These are phyloP conservation scores for Schizonepeta tenuifolia DNA, from an alignment of 257 asterid species.

Conservation along the genomic window DNA sequence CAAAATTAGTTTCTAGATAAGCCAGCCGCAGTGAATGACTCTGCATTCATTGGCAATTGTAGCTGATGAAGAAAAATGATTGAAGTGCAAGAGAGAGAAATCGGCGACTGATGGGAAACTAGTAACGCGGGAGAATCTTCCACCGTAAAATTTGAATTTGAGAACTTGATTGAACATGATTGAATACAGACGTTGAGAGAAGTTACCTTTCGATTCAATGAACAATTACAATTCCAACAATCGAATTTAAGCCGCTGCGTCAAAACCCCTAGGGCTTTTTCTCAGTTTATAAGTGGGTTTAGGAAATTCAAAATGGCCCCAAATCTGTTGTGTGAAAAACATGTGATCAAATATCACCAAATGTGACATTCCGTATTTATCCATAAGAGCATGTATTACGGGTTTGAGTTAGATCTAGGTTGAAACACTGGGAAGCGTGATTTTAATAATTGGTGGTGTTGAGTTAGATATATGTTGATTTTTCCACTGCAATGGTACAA, in stretches of 20 bases:
- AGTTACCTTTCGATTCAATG: background rate
- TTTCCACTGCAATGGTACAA: too few species aligned
- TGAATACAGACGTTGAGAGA: background rate
- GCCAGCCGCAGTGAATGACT: slow-evolving; percentile 7
- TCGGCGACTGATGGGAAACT: background rate
- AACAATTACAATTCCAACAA: background rate
- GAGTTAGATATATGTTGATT: too few species aligned
- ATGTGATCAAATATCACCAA: too few species aligned
- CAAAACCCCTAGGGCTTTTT: background rate
- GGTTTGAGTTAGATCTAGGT: too few species aligned
- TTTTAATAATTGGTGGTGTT: too few species aligned
- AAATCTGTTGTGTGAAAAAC: too few species aligned
- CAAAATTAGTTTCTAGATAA: slow-evolving; percentile 27
- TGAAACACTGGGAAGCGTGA: too few species aligned
- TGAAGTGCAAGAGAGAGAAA: background rate
- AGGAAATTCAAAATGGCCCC: too few species aligned
- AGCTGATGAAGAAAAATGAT: slow-evolving; percentile 1
- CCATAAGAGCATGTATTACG: too few species aligned
- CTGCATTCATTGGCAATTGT: background rate
- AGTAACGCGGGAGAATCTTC: background rate
- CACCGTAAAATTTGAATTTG: background rate
- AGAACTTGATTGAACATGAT: slow-evolving; percentile 15
- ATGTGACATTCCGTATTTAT: too few species aligned
- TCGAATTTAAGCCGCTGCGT: background rate
- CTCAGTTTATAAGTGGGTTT: too few species aligned